These are phyloP conservation scores for Polyrhizophydium stewartii DNA, from an alignment of 371 early-diverging fungal species.

Conservation along the genomic window DNA sequence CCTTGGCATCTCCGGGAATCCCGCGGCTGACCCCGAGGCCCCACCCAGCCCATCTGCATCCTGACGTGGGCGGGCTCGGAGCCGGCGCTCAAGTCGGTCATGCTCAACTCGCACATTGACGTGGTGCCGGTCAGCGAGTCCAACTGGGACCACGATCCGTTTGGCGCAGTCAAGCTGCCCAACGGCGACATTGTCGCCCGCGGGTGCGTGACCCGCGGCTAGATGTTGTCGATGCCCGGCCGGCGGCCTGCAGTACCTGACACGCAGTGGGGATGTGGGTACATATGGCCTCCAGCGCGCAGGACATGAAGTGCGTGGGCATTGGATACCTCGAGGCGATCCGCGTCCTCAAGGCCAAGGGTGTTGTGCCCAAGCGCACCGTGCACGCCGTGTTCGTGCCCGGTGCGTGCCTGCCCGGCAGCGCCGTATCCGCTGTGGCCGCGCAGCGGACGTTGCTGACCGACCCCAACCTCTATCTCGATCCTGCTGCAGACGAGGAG, in stretches of 20 bases:
- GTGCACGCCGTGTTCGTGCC: constrained; percentile 70
- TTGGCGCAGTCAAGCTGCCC: constrained; percentile 60
- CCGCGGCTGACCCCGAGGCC: no score
- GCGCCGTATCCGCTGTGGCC: no score
- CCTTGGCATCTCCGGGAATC: no score
- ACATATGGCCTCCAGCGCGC: constrained; percentile 26
- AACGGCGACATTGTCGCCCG: constrained; percentile 70
- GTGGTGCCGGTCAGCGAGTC: constrained; percentile 76
- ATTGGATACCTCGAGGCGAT: constrained; percentile 72
- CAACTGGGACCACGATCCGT: constrained; percentile 69
- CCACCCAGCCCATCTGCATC: constrained; percentile 69
- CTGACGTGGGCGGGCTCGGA: constrained; percentile 59
- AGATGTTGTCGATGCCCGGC: neutral
- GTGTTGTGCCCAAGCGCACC: constrained; percentile 53
- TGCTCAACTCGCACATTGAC: constrained; percentile 80
- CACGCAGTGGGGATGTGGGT: neutral
- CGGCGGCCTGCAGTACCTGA: neutral
- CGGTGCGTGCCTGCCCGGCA: constrained; percentile 32
- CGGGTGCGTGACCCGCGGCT: constrained; percentile 30
- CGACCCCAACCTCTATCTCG: no score
- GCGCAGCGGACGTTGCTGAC: no score
- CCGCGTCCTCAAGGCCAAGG: constrained; percentile 47
- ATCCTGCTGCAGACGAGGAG: constrained; percentile 61
- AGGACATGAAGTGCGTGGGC: constrained; percentile 88
- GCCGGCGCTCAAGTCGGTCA: constrained; percentile 48